Base-by-base conservation (phyloP, 345 rosid genomes). In the Camelina laxa region DNA sequence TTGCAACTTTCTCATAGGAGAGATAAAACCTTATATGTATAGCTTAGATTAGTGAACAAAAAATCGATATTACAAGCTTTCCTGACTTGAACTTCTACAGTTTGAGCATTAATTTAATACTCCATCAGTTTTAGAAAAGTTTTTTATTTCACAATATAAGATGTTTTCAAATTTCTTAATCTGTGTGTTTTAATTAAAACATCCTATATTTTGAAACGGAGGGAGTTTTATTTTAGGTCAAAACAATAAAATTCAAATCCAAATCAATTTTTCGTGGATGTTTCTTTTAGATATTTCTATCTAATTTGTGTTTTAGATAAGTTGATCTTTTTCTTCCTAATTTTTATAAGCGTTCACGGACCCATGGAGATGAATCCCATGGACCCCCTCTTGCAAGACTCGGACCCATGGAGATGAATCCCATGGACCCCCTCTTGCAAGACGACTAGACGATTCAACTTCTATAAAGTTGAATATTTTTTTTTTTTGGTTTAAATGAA, bases 311-410 rank as follows among this genome's bases (percentile, higher is more conserved):
- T 41, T 41, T 41, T 41, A 4, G n/a, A 41, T 41, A 14, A 11
- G 1, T 24, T 22, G 33, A 55, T 24, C 11, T 30, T 13, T 54
- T 6, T 27, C n/a, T 4, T 16, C 17, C 3, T 35, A 35, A 20
- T 8, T 44, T 70, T 12, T 9, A 20, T 38, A 15, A 63, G 56
- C 41, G 16, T 63, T 67, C 22, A 20, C 30, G 49, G 61, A 35
- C 31, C 72, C 72, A 5, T 38, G 3, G 24, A 75, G 53, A 67
- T 17, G 41, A 59, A 47, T 56, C 41, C 21, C 35, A 11, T n/a
- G 74, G 79, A 60, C 27, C 44, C 44, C 64, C 13, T 9, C 24
- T 44, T 13, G 56, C n/a, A n/a, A n/a, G n/a, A n/a, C n/a, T n/a
- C 30, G 49, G 61, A 35, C 31, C 72, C 72, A 5, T 38, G 3